Conservation (phyloP, 108 stramenopile species). For the Nitzschia palea region DNA sequence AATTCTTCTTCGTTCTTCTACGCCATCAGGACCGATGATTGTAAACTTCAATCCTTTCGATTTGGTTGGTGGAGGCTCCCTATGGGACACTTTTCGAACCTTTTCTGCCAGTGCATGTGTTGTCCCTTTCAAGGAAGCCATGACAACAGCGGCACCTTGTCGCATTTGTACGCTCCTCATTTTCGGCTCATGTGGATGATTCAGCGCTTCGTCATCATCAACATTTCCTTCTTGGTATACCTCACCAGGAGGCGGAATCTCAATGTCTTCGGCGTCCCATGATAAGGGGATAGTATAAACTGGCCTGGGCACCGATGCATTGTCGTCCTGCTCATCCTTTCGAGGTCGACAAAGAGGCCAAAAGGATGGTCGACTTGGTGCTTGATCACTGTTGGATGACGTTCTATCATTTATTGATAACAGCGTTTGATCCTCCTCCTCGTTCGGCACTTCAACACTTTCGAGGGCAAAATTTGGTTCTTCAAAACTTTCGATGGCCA, state of each 20-base stretch:
- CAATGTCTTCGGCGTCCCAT: background rate
- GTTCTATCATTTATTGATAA: no score
- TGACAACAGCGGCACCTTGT: background rate
- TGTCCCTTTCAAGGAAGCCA: background rate
- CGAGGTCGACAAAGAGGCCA: no score
- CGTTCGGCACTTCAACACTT: no score
- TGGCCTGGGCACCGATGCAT: no score
- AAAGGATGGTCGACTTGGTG: no score
- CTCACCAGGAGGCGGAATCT: background rate
- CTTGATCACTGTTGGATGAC: no score
- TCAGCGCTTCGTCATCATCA: background rate
- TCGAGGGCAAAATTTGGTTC: no score
- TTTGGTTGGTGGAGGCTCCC: background rate
- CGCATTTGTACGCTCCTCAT: background rate
- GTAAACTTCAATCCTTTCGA: background rate
- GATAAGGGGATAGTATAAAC: background rate
- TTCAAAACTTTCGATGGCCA: no score
- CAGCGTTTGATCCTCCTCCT: no score
- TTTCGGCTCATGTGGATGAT: background rate
- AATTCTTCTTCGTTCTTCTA: no score
- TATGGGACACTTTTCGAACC: no score
- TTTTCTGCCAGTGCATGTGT: background rate
- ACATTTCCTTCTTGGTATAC: background rate
- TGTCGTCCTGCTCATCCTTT: no score
- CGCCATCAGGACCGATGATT: constrained; percentile 13